Percentiles rank a stretch among this genome's conserved stretches.
phyloP scores from a whole-genome alignment of 2,329 filamentous ascomycete species.

The Diaporthe vaccinii region DNA sequence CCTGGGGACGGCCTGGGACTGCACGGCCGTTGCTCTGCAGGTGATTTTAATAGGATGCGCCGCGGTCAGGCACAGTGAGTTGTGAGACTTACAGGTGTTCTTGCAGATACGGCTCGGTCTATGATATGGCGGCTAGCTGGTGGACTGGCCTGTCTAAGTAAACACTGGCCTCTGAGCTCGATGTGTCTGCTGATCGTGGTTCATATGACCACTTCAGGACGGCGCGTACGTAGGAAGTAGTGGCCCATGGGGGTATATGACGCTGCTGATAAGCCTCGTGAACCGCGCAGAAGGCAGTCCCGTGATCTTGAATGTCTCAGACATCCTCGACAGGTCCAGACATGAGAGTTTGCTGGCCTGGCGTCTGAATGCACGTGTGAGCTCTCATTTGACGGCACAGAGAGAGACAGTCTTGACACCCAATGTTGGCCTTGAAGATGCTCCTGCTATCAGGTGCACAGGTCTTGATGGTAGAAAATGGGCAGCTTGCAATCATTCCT shows the following conservation, averaged over 20 bases:
- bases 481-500: not conserved
- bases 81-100: not conserved
- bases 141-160: not conserved
- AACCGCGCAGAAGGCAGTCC: not conserved
- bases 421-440: not conserved
- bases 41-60: not conserved
- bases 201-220: not conserved
- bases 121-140: not conserved
- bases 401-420: not conserved
- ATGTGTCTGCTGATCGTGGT: not conserved
- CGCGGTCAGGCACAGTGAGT: not conserved
- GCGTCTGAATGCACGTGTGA: not conserved
- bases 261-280: not conserved
- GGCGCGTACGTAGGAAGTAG: not conserved
- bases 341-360: not conserved
- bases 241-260: not conserved
- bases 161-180: not conserved
- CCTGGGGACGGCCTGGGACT: not conserved
- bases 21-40: not conserved
- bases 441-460: not conserved
- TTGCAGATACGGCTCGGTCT: conserved; percentile 14
- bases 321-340: not conserved
- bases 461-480: not conserved
- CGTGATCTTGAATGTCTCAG: conserved; percentile 3
- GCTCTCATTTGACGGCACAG: not conserved